Percentiles rank a stretch among this genome's conserved stretches.
These are phyloP conservation scores for Fusarium sp. DNA, from an alignment of 2,329 filamentous ascomycete species.

Conservation along the genomic window DNA sequence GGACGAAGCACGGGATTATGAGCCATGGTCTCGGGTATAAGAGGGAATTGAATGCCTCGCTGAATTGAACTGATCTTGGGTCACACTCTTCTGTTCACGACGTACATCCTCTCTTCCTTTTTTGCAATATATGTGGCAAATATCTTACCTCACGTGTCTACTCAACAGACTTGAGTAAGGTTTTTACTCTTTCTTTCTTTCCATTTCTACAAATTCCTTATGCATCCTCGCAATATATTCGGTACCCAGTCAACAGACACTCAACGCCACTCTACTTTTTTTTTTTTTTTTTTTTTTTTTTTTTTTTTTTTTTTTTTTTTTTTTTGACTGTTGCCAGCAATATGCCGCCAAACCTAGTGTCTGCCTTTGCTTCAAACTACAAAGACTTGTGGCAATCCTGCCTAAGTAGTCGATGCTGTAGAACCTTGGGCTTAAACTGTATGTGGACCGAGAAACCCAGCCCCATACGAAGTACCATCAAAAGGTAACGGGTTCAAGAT, in stretches of 20 bases:
- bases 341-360: not conserved
- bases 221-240: not conserved
- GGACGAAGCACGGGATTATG: conserved; percentile 5
- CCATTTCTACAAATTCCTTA: not conserved
- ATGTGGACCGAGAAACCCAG: not conserved
- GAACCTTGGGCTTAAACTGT: not conserved
- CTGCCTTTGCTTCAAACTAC: not conserved
- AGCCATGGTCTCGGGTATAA: conserved; percentile 18
- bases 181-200: not conserved
- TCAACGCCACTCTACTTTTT: too few species aligned
- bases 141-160: not conserved
- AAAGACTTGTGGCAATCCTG: not conserved
- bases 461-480: not conserved
- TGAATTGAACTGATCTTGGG: not conserved
- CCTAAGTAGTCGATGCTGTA: not conserved
- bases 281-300: too few species aligned
- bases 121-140: not conserved
- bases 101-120: not conserved
- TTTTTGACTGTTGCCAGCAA: not conserved
- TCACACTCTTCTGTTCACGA: not conserved
- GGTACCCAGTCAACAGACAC: not conserved
- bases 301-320: too few species aligned
- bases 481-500: not conserved
- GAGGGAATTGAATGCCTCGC: conserved; percentile 14
- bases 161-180: not conserved